phyloP scores from a whole-genome alignment of 805 yeast genomes.

The Scheffersomyces ergatensis region DNA sequence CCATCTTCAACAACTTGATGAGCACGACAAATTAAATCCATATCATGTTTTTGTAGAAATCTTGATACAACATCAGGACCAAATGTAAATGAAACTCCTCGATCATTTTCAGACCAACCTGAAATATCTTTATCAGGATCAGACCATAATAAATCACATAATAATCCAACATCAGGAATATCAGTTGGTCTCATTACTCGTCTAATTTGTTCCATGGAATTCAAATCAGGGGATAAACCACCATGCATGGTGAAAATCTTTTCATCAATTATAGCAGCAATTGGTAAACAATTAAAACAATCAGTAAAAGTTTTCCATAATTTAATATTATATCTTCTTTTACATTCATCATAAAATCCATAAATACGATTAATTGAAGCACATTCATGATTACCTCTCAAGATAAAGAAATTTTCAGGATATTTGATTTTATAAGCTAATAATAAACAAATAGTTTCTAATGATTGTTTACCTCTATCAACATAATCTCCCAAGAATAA shows the following conservation, averaged over 20 bases:
- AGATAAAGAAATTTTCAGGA: slow-evolving; percentile 95
- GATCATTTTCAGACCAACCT: slow-evolving; percentile 98
- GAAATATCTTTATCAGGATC: slow-evolving; percentile 98
- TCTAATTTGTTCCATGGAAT: slow-evolving; percentile 97
- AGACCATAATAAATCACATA: slow-evolving; percentile 96
- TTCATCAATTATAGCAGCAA: slow-evolving; percentile 97
- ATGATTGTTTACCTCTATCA: slow-evolving; percentile 96
- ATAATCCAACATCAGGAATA: slow-evolving; percentile 95
- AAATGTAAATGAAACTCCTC: slow-evolving; percentile 98
- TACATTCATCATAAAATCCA: slow-evolving; percentile 98
- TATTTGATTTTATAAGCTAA: slow-evolving; percentile 96
- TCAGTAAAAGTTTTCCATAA: slow-evolving; percentile 99
- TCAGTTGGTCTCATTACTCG: slow-evolving; percentile 99
- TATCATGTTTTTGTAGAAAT: slow-evolving; percentile 93
- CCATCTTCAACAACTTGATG: slow-evolving; percentile 99
- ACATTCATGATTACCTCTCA: slow-evolving; percentile 98
- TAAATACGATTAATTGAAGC: slow-evolving; percentile 97
- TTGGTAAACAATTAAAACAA: slow-evolving; percentile 97
- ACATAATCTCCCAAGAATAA: slow-evolving; percentile 95
- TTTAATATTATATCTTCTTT: slow-evolving; percentile 96
- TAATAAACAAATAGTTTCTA: slow-evolving; percentile 91
- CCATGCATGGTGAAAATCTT: slow-evolving; percentile 99
- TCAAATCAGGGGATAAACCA: slow-evolving; percentile 94
- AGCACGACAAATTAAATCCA: slow-evolving; percentile 97
- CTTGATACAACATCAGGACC: slow-evolving; percentile 99